phyloP scores from a whole-genome alignment of 129 eudicot species.

The Artemisia tridentata region DNA sequence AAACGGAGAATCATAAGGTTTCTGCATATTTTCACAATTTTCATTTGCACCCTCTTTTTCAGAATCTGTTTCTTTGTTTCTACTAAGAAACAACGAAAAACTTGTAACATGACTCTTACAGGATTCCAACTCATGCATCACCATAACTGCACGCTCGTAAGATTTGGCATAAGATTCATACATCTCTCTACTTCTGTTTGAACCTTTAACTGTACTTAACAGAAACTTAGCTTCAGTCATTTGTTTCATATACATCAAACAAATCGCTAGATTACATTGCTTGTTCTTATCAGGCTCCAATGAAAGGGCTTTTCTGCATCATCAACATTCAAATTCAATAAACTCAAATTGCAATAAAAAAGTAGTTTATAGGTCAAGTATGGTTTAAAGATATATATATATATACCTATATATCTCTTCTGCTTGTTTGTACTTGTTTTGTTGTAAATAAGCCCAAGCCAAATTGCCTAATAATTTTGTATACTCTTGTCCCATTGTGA shows the following conservation, averaged over 20 bases:
- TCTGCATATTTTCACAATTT: constrained; percentile 6
- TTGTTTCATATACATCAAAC: constrained; percentile 49
- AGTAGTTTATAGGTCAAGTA: neutral
- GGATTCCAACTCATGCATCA: constrained; percentile 58
- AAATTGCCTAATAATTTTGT: constrained; percentile 36
- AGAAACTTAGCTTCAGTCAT: constrained; percentile 67
- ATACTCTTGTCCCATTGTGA: constrained; percentile 71
- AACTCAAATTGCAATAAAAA: neutral
- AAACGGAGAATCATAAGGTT: neutral
- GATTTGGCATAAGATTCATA: constrained; percentile 57
- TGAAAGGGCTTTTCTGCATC: constrained; percentile 64
- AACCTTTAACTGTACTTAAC: constrained; percentile 37
- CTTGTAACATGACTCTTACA: neutral
- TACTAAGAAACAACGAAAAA: constrained; percentile 19
- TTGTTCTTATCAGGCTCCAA: constrained; percentile 75
- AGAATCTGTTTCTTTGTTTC: constrained; percentile 14
- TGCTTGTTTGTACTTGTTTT: constrained; percentile 47
- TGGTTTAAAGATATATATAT: neutral
- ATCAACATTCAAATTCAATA: neutral
- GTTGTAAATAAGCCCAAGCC: constrained; percentile 28
- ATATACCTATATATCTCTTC: constrained; percentile 66
- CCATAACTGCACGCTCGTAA: constrained; percentile 62
- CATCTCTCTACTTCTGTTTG: constrained; percentile 34
- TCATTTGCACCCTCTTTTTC: neutral
- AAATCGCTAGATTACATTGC: constrained; percentile 74